Evolutionary conservation across 306 rosid species (phyloP), one percentile per base, ranked within the genome.

Genomic region (Arachis stenosperma): DNA sequence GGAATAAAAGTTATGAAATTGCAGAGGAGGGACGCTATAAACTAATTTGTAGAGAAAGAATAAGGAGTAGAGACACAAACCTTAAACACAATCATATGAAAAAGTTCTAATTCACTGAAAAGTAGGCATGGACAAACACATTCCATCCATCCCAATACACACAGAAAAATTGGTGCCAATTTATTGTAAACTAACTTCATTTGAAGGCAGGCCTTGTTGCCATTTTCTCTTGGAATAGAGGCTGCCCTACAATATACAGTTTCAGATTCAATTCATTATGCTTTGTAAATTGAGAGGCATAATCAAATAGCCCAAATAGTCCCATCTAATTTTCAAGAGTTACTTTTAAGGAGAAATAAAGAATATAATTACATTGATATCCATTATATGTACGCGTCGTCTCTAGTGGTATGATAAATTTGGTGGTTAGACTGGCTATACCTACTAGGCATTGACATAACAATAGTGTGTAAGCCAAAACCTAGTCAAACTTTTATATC

Each of bases 171-270:
- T 9, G 93, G 90, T 22, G 90, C 93, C 81, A 87, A 71, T 52
- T 89, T 75, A 79, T 71, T 79, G 76, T 75, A 88, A 48, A 81
- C 96, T 78, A 89, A 69, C 79, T 87, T 89, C 97, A 91, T 84
- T 71, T 84, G 90, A 75, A 89, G 83, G 83, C 44, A 81, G 51
- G 79, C 55, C 72, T 80, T 80, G 65, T 80, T 80, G 65, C 83
- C 92, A 53, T 84, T 92, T 41, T 82, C 76, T 79, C 78, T 80
- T 57, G 90, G 83, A 79, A 92, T 76, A 39, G 97, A 83, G 76
- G 90, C 90, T 62, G 93, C 96, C 84, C 97, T 92, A 88, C 82
- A 82, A 30, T 30, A 30, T 41, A 72, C 53, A 78, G 46, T 76
- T 56, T 51, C 40, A 61, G 67, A 53, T 63, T 78, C 15, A 42